A percentile compares a stretch with the other conserved stretches of the same genome.
Evolutionary conservation across 371 early-diverging fungal genomes (phyloP).

Genomic region (Mortierella sp.): DNA sequence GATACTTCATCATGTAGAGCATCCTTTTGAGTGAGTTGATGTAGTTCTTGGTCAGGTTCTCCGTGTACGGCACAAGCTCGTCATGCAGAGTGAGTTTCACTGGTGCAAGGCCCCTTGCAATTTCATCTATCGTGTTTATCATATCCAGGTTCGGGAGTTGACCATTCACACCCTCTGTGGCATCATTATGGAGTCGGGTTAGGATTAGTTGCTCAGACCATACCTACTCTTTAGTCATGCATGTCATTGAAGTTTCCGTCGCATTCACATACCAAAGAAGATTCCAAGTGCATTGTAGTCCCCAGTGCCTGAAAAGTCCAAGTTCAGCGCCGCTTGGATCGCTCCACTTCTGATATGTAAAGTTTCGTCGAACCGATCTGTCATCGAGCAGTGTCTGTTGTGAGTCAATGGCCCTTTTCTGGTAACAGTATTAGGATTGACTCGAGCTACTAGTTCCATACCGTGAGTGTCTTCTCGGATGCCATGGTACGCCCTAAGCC

Average conservation of each 20-base stretch:
- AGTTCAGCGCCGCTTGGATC: conserved; percentile 87
- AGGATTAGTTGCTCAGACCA: too few relatives aligned
- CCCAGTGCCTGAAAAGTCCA: conserved; percentile 83
- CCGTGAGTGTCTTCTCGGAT: conserved; percentile 47
- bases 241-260: background rate
- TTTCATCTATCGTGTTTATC: conserved; percentile 62
- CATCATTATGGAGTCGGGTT: background rate
- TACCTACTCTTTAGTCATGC: too few relatives aligned
- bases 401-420: too few relatives aligned
- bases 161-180: conserved; percentile 89
- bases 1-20: conserved; percentile 70
- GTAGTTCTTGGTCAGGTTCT: conserved; percentile 51
- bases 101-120: conserved; percentile 23
- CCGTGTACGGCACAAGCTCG: conserved; percentile 36
- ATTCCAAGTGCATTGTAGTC: conserved; percentile 81
- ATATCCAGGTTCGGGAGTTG: conserved; percentile 94
- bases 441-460: conserved; percentile 3
- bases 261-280: conserved; percentile 69
- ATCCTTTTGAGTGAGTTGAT: conserved; percentile 63
- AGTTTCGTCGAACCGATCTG: conserved; percentile 35
- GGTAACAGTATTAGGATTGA: background rate
- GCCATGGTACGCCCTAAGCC: conserved; percentile 94
- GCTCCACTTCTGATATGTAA: conserved; percentile 73
- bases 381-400: background rate
- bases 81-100: conserved; percentile 46